Evolutionary conservation across 306 rosid species (phyloP), one percentile per base, ranked within the genome.

Genomic region (Dryas alaskensis): DNA sequence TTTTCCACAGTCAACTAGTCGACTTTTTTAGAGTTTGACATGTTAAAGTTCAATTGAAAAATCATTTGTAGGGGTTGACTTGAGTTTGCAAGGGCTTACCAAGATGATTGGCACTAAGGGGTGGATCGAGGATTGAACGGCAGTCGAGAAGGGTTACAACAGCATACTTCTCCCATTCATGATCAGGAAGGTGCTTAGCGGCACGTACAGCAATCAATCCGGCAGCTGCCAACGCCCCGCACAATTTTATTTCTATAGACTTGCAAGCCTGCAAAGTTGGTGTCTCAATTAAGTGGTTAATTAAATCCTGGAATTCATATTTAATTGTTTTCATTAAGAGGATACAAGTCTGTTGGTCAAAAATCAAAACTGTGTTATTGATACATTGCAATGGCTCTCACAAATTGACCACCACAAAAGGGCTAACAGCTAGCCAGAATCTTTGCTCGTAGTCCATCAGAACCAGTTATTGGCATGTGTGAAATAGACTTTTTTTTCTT

Each of bases 111-210:
- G 73, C 78, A 65, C 71, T 14, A 70, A 91, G 92, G 50, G 87
- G 84, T 27, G 98, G 98, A 59, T 91, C 92, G 39, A 89, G 96
- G 77, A 73, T 50, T 5, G 96, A 60, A 82, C 96, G 98, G 82
- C 97, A 94, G 81, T 94, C 96, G 13, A 72, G 43, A 62, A 94
- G 94, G 14, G 96, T 91, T 17, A 94, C 92, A 4, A 88, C 95
- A 39, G 83, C 97, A 78, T 94, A 89, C 74, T 94, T 94, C 76
- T 94, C 98, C 47, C 63, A 75, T n/a, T 83, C 85, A 53, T 88
- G 8, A 48, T 74, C 78, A 67, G 90, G 86, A 76, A 87, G 87
- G 54, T 27, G 27, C 76, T 88, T 92, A 51, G 92, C 83, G 45
- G 81, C 74, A 87, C 81, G 81, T 5, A 87, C 74, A 2, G 98